Conservation (phyloP, 2,329 filamentous ascomycete genomes). For the Stagonosporopsis tanaceti region DNA sequence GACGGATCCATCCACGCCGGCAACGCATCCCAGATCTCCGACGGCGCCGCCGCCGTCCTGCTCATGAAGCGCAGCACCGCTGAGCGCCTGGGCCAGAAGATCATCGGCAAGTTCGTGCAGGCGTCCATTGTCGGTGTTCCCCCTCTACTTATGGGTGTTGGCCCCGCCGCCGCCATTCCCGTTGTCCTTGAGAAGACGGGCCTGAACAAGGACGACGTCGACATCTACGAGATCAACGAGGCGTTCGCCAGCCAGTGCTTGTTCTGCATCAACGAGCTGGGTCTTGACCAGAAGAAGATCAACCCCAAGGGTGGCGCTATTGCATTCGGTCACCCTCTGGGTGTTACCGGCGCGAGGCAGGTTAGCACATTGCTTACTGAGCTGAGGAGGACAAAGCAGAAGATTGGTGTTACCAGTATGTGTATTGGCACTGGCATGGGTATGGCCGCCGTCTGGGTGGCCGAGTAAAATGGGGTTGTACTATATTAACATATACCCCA, state of each 20-base stretch:
- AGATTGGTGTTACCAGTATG: slow-evolving; percentile 93
- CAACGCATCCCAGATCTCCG: slow-evolving; percentile 91
- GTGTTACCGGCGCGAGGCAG: slow-evolving; percentile 92
- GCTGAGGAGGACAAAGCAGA: slow-evolving; percentile 81
- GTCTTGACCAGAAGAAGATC: slow-evolving; percentile 83
- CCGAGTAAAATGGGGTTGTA: slow-evolving; percentile 69
- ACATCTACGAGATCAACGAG: slow-evolving; percentile 99
- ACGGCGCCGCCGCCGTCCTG: slow-evolving; percentile 93
- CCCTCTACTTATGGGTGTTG: slow-evolving; percentile 94
- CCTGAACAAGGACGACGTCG: slow-evolving; percentile 83
- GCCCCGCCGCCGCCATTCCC: slow-evolving; percentile 95
- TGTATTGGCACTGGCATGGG: slow-evolving; percentile 96
- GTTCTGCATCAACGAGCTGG: slow-evolving; percentile 90
- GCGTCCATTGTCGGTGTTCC: slow-evolving; percentile 87
- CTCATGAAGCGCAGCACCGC: slow-evolving; percentile 95
- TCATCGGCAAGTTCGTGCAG: slow-evolving; percentile 91
- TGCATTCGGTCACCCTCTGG: slow-evolving; percentile 93
- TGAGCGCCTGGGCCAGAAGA: slow-evolving; percentile 83
- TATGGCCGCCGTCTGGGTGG: slow-evolving; percentile 96
- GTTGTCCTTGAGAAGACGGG: slow-evolving; percentile 88
- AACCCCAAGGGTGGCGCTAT: slow-evolving; percentile 98
- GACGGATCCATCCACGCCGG: slow-evolving; percentile 94
- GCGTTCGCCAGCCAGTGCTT: slow-evolving; percentile 95
- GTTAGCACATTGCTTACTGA: slow-evolving; percentile 92
- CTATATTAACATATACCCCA: neutral